Evolutionary conservation across 345 rosid species (phyloP).

Genomic region (Ceriops decandra): DNA sequence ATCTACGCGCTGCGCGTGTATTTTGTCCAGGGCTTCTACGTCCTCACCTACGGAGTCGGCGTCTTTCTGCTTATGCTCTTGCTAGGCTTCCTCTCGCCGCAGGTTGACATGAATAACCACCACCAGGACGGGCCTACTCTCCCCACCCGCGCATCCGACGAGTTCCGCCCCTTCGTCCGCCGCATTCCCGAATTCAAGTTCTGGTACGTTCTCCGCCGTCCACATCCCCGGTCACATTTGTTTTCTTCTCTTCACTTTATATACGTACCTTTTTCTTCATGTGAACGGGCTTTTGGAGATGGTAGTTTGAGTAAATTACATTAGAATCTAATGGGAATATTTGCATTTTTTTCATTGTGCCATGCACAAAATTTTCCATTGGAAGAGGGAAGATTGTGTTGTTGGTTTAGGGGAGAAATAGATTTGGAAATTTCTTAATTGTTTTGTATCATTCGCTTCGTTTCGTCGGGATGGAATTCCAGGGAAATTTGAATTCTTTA

Average conservation of each 20-base stretch:
- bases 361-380: no score
- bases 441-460: no score
- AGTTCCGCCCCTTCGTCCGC: slow-evolving; percentile 89
- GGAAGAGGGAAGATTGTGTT: no score
- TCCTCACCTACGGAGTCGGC: slow-evolving; percentile 83
- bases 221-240: neutral
- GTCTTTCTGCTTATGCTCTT: slow-evolving; percentile 79
- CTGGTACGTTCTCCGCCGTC: slow-evolving; percentile 43
- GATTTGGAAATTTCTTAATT: no score
- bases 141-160: slow-evolving; percentile 85
- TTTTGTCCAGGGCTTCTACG: slow-evolving; percentile 68
- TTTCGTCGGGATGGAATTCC: no score
- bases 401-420: no score
- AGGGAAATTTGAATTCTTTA: no score
- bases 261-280: no score
- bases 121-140: slow-evolving; percentile 50
- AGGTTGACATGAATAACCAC: slow-evolving; percentile 69
- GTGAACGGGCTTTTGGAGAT: no score
- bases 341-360: no score
- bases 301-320: no score
- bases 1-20: slow-evolving; percentile 75
- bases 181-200: slow-evolving; percentile 88
- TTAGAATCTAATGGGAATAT: no score
- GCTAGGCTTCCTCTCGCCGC: slow-evolving; percentile 89
- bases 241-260: neutral